Conservation (phyloP, 73 alveolate genomes). For the Paramecium sexaurelia region DNA sequence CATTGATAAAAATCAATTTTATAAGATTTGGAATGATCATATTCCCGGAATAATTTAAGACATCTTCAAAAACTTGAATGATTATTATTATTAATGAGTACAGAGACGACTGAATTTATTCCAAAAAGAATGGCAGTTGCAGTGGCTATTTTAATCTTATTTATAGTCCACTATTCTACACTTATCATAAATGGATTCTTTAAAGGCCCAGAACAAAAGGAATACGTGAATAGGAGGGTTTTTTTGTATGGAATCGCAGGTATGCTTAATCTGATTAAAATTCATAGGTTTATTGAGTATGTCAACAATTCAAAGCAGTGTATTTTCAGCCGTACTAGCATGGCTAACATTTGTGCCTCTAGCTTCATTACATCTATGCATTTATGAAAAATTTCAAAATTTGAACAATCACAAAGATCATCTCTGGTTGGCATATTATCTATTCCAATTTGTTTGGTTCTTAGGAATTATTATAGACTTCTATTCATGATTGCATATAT, state of each 20-base stretch:
- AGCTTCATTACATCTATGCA: background rate
- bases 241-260: conserved; percentile 14
- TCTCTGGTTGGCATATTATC: conserved; percentile 7
- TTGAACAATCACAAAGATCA: background rate
- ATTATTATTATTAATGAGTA: background rate
- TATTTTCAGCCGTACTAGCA: conserved; percentile 2
- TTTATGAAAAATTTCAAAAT: background rate
- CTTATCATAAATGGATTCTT: background rate
- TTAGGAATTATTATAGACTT: conserved; percentile 27
- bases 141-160: background rate
- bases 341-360: conserved; percentile 18
- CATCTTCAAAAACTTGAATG: background rate
- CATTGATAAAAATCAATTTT: background rate
- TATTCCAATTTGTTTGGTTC: conserved; percentile 32
- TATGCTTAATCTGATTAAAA: background rate
- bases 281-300: background rate
- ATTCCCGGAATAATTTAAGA: background rate
- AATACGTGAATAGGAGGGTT: background rate
- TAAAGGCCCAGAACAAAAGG: background rate
- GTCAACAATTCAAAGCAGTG: background rate
- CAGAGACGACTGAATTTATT: background rate
- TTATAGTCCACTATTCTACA: background rate
- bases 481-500: background rate
- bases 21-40: background rate
- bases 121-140: conserved; percentile 51